A percentile compares a stretch with the other conserved stretches of the same genome.
Conservation (phyloP, 2,329 filamentous ascomycete species). For the Didymella lethalis region DNA sequence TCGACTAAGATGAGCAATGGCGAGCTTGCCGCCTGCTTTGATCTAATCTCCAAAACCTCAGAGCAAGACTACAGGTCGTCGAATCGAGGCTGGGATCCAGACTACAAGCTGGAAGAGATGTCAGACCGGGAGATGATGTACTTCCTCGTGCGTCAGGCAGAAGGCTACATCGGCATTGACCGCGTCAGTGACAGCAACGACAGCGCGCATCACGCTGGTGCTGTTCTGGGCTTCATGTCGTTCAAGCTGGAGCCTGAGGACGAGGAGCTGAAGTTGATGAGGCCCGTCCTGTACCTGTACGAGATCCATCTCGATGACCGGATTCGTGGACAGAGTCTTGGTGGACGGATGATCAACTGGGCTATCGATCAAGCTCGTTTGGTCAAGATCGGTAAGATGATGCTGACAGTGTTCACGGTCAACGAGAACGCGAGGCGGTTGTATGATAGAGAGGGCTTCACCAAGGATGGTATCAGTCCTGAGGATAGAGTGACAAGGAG, state of each 20-base stretch:
- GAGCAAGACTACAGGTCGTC: constrained; percentile 69
- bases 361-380: constrained; percentile 62
- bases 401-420: constrained; percentile 75
- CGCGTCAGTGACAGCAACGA: not conserved
- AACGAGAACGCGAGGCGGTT: constrained; percentile 67
- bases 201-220: not conserved
- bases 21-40: constrained; percentile 61
- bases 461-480: constrained; percentile 62
- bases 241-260: constrained; percentile 66
- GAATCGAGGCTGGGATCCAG: constrained; percentile 68
- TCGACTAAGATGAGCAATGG: constrained; percentile 41
- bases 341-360: constrained; percentile 65
- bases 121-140: constrained; percentile 71
- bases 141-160: constrained; percentile 58
- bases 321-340: constrained; percentile 69
- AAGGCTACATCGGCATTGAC: constrained; percentile 3
- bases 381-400: constrained; percentile 69
- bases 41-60: constrained; percentile 70
- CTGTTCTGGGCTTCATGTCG: constrained; percentile 58
- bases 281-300: constrained; percentile 78
- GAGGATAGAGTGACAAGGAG: constrained; percentile 49
- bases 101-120: constrained; percentile 73
- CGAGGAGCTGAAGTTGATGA: constrained; percentile 52
- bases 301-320: constrained; percentile 73
- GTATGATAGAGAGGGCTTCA: constrained; percentile 68